Percentiles rank a stretch among this genome's conserved stretches.
phyloP scores from a whole-genome alignment of 345 rosid species.

The Eucalyptus polybractea region DNA sequence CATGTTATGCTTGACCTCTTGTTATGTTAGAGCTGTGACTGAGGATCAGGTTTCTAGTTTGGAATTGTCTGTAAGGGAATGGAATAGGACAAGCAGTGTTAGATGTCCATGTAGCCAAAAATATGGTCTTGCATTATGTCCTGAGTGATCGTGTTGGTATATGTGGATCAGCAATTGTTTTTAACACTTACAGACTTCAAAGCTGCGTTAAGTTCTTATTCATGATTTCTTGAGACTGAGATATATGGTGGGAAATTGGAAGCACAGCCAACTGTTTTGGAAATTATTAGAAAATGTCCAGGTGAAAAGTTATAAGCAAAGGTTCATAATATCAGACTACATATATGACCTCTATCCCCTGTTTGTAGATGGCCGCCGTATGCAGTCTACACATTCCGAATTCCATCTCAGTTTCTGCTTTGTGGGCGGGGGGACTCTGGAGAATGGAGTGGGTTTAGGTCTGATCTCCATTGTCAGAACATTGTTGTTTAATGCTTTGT shows the following conservation, averaged over 20 bases:
- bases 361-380: background rate
- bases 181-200: background rate
- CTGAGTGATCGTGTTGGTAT: background rate
- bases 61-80: background rate
- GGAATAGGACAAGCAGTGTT: background rate
- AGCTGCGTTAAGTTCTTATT: background rate
- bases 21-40: background rate
- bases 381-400: background rate
- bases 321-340: background rate
- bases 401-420: background rate
- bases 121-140: background rate
- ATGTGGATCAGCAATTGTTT: background rate
- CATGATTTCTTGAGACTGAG: background rate
- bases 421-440: background rate
- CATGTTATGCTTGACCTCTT: background rate
- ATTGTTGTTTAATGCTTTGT: background rate
- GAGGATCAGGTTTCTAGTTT: background rate
- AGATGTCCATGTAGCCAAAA: background rate
- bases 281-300: background rate
- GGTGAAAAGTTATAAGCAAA: background rate
- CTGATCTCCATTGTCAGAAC: background rate
- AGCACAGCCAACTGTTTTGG: background rate
- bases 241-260: background rate
- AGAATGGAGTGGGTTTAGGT: background rate
- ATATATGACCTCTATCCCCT: background rate